A percentile compares a stretch with the other conserved stretches of the same genome.
Conservation (phyloP, 495 filamentous ascomycete genomes). For the Platismatia glauca region DNA sequence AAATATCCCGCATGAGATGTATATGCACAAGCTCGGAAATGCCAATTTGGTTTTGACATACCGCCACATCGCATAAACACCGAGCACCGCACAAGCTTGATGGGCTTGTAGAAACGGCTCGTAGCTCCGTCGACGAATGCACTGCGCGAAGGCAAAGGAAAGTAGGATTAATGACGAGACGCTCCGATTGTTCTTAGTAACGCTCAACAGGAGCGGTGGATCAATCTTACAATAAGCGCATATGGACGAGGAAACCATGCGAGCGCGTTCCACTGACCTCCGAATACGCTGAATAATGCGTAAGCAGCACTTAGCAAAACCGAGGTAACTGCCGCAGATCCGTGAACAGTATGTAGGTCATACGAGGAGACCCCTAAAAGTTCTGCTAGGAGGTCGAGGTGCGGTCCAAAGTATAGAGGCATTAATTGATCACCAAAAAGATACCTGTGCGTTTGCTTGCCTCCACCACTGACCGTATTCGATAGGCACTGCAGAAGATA, state of each 20-base stretch:
- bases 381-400: constrained; percentile 26
- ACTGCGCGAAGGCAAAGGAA: not conserved
- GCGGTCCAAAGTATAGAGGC: constrained; percentile 17
- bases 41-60: constrained; percentile 19
- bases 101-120: constrained; percentile 31
- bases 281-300: not conserved
- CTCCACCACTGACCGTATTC: not conserved
- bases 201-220: too few relatives aligned
- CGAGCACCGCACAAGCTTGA: constrained; percentile 22
- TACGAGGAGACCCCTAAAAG: constrained; percentile 23
- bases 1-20: constrained; percentile 23
- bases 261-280: not conserved
- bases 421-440: constrained; percentile 8
- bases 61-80: constrained; percentile 26
- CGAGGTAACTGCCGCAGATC: not conserved
- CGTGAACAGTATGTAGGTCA: not conserved
- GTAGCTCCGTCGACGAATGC: constrained; percentile 16
- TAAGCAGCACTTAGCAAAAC: not conserved
- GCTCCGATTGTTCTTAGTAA: not conserved
- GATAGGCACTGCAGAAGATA: constrained; percentile 2
- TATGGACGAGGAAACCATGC: not conserved
- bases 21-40: constrained; percentile 24
- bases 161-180: not conserved
- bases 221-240: constrained; percentile 14
- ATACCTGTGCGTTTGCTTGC: not conserved